phyloP scores from a whole-genome alignment of 305 asterid species.

The Fraxinus xanthoxyloides region DNA sequence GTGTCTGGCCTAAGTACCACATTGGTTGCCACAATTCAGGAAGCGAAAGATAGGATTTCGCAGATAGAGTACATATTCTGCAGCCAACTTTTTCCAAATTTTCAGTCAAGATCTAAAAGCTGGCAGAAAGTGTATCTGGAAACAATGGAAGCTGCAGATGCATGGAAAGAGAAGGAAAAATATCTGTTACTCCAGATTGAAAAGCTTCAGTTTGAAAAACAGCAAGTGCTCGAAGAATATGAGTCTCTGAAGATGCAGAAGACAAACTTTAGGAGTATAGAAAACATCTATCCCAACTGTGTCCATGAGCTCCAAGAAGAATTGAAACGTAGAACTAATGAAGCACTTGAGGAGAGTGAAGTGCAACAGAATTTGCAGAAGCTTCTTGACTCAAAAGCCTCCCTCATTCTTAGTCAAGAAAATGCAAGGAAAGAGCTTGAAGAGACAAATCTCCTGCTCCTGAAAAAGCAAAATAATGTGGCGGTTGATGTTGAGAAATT shows the following conservation, averaged over 20 bases:
- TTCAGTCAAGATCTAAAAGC: slow-evolving; percentile 45
- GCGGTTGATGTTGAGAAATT: slow-evolving; percentile 48
- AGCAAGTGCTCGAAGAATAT: slow-evolving; percentile 53
- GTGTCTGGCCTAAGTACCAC: slow-evolving; percentile 70
- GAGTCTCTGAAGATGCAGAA: slow-evolving; percentile 51
- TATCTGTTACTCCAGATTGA: slow-evolving; percentile 52
- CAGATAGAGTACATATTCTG: slow-evolving; percentile 87
- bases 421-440: slow-evolving; percentile 40
- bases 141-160: slow-evolving; percentile 62
- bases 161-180: slow-evolving; percentile 59
- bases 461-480: slow-evolving; percentile 39
- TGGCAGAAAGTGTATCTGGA: slow-evolving; percentile 57
- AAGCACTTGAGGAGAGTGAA: slow-evolving; percentile 35
- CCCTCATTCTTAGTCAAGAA: slow-evolving; percentile 38
- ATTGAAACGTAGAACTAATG: slow-evolving; percentile 42
- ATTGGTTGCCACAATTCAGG: slow-evolving; percentile 79
- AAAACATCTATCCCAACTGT: slow-evolving; percentile 32
- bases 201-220: slow-evolving; percentile 51
- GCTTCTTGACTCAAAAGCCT: slow-evolving; percentile 35
- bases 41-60: slow-evolving; percentile 79
- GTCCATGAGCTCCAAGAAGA: slow-evolving; percentile 48
- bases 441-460: slow-evolving; percentile 36
- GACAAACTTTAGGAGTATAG: slow-evolving; percentile 33
- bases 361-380: slow-evolving; percentile 34
- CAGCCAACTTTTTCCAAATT: slow-evolving; percentile 62